These are phyloP conservation scores for Chaetomidium leptoderma DNA, from an alignment of 495 filamentous ascomycete genomes.

Conservation along the genomic window DNA sequence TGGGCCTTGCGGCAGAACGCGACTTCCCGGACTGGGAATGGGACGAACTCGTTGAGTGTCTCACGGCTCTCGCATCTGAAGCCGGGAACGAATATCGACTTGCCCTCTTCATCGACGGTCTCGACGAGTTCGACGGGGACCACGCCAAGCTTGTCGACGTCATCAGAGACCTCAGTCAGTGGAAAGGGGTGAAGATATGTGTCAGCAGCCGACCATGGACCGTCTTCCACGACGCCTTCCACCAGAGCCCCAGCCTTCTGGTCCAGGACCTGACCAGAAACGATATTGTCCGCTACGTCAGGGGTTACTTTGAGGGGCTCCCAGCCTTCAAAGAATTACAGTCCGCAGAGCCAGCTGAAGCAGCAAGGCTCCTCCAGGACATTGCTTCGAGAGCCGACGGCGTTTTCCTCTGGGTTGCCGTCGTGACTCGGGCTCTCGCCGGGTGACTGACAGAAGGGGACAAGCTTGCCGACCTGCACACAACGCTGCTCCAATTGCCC, in stretches of 20 bases:
- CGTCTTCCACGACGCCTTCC: conserved; percentile 27
- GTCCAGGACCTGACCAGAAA: conserved; percentile 31
- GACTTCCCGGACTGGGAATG: background rate
- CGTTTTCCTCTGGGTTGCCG: conserved; percentile 34
- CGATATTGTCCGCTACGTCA: conserved; percentile 31
- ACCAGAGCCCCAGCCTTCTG: conserved; percentile 25
- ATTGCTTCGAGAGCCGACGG: conserved; percentile 24
- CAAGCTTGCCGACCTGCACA: conserved; percentile 22
- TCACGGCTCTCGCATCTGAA: background rate
- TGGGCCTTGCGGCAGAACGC: background rate
- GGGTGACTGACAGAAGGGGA: conserved; percentile 22
- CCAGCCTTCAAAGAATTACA: conserved; percentile 13
- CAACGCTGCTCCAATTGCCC: conserved; percentile 21
- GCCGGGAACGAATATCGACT: background rate
- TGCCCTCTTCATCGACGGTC: conserved; percentile 26
- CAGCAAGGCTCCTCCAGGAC: conserved; percentile 10
- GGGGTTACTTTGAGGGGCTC: conserved; percentile 17
- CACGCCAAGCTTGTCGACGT: conserved; percentile 27
- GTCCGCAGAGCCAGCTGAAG: background rate
- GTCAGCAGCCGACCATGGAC: conserved; percentile 35
- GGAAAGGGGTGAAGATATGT: conserved; percentile 31
- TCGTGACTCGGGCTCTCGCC: conserved; percentile 28
- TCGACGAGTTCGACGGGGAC: conserved; percentile 37
- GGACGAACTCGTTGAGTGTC: background rate
- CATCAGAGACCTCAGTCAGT: conserved; percentile 11